Evolutionary conservation across 495 filamentous ascomycete species (phyloP), one percentile per base, ranked within the genome.

Genomic region (Filosporella fistucella): DNA sequence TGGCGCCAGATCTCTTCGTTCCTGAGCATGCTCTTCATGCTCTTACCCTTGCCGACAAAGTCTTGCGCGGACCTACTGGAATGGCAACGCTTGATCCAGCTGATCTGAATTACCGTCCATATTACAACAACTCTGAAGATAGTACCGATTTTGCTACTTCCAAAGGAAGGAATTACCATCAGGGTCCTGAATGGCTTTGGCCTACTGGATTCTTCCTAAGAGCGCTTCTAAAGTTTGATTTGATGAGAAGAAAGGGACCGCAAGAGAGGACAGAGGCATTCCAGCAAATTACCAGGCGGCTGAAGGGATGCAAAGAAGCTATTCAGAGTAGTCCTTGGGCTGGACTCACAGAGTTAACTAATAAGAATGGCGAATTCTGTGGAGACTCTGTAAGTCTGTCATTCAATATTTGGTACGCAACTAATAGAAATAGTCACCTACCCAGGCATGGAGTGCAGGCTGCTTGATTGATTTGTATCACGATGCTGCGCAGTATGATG

Each of bases 111-210:
- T 99, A 99, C 64, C 82, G 86, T 6, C 89, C 89, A 0, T 84
- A 91, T 70, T 99, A 99, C 70, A 82, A 80, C 69, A 99, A 99
- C 68, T 86, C 85, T 34, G 91, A 96, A 61, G 94, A 99, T 64
- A 88, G 80, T 10, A 78, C 75, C 28, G 87, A 96, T 61, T 97
- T 95, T 59, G 76, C 84, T 1, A 96, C 89, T 0, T 80, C 84
- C 46, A 97, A 97, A 58, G 94, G 94, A 12, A 74, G 94, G 14
- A 96, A 96, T 61, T 99, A 99, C 63, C 94, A 99, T 62, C 93
- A 97, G 64, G 94, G 94, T 1, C 94, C 94, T 0, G 94, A 99
- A 65, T 99, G 94, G 94, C 70, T 96, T n/a, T 99, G 94, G 94
- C 94, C 90, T 1, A 88, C 87, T 3, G 94, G 94, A 7, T 99